Base-by-base conservation (phyloP, 2,329 filamentous ascomycete genomes). In the Sporothrix humicola region DNA sequence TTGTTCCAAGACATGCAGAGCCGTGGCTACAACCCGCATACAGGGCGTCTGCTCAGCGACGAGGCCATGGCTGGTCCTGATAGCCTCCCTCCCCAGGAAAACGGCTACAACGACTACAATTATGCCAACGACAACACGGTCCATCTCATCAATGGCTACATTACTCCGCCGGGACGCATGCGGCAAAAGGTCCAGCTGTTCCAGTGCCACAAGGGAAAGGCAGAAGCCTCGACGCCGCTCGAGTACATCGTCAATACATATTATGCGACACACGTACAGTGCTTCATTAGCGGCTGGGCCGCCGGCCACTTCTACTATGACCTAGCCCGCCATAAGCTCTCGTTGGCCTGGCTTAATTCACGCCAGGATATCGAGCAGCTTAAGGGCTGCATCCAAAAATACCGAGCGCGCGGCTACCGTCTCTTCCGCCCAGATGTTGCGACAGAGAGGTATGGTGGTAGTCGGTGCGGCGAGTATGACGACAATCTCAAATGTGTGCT, bases 221-320 rank as follows among this genome's bases (percentile, higher is more conserved):
- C 26, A 6, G 0, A 54, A 12, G 65, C 48, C 1, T 10, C 23
- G 15, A 73, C 73, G 26, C 75, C 75, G n/a, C 70, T 76, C n/a
- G 59, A 72, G 69, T 76, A 73, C 72, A 31, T 76, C 4, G 8
- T 75, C 61, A 20, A 66, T 50, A 59, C 72, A 2, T 75, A 72
- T 63, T 76, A 75, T 20, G 73, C 72, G 7, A 54, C 75, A 10
- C 75, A 76, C 26, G 75, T 76, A 17, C 74, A 76, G 59, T 76
- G 75, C 48, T 76, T 76, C 26, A 37, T 76, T 50, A 54, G 68
- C 42, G 75, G 74, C 56, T 75, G 68, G 61, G 63, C 63, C 3
- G 72, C 72, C 6, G 75, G 72, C 17, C 74, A 75, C 56, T 74
- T 75, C 5, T 75, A 65, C 58, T 72, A 71, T 52, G 72, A 73